Conservation (phyloP, 2,329 filamentous ascomycete genomes). For the Aspergillus ustus region DNA sequence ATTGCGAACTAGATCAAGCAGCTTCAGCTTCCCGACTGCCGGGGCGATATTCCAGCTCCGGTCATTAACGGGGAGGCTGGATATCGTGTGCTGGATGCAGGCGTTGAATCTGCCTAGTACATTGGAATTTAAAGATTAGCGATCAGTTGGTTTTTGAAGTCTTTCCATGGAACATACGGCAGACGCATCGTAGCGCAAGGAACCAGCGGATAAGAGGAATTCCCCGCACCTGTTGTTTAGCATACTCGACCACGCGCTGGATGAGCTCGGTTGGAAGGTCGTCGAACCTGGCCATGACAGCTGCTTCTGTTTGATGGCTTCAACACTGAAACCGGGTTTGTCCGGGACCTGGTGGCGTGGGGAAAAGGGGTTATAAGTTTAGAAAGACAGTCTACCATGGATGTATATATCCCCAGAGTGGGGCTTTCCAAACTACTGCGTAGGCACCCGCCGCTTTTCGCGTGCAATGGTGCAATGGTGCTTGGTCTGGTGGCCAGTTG, state of each 20-base stretch:
- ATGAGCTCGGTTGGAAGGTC: background rate
- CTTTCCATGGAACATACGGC: background rate
- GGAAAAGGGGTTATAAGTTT: too few species aligned
- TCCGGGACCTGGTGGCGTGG: too few species aligned
- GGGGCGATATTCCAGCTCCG: background rate
- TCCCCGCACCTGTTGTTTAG: background rate
- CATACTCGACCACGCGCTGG: background rate
- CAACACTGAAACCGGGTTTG: too few species aligned
- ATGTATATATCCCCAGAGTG: too few species aligned
- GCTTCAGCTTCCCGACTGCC: background rate
- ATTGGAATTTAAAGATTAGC: background rate
- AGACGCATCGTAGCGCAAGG: background rate
- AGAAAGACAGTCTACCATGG: too few species aligned
- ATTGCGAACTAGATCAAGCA: background rate
- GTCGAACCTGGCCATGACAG: background rate
- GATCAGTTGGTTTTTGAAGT: background rate
- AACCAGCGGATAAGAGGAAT: background rate
- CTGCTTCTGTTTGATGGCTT: too few species aligned
- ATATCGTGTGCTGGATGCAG: background rate
- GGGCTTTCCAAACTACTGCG: too few species aligned
- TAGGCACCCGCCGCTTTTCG: too few species aligned
- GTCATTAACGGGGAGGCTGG: background rate
- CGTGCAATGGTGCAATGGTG: too few species aligned
- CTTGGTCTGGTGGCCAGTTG: too few species aligned
- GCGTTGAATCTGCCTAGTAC: background rate